phyloP scores from a whole-genome alignment of 805 yeast genomes.

The Pichia paraexigua region DNA sequence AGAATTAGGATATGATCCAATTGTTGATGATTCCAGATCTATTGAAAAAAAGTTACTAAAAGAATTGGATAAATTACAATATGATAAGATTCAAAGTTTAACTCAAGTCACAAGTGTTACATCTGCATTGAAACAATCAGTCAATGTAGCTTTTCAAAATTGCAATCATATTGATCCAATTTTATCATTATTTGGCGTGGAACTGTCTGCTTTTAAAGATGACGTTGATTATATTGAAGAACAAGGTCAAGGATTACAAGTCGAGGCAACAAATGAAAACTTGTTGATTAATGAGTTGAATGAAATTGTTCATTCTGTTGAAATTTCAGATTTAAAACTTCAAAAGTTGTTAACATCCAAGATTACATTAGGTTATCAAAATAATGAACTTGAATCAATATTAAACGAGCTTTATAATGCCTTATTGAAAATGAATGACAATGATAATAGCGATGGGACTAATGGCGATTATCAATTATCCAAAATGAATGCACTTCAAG shows the following conservation, averaged over 20 bases:
- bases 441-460: constrained; percentile 16
- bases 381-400: constrained; percentile 43
- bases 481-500: constrained; percentile 64
- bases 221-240: constrained; percentile 66
- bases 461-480: constrained; percentile 41
- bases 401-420: constrained; percentile 56
- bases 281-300: constrained; percentile 62
- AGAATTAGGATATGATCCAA: constrained; percentile 67
- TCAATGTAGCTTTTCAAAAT: constrained; percentile 38
- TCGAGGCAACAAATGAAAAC: constrained; percentile 74
- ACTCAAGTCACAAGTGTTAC: constrained; percentile 34
- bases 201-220: constrained; percentile 52
- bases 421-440: constrained; percentile 50
- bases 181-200: constrained; percentile 50
- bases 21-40: constrained; percentile 49
- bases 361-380: constrained; percentile 39
- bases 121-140: constrained; percentile 33
- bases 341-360: constrained; percentile 37
- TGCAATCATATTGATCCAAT: constrained; percentile 50
- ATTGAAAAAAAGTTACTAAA: constrained; percentile 49
- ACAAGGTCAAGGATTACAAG: constrained; percentile 76
- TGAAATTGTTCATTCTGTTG: constrained; percentile 61
- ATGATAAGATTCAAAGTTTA: constrained; percentile 49
- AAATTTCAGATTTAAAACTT: constrained; percentile 51
- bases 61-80: constrained; percentile 56